Conservation (phyloP, 345 rosid species). For the Salix dunnii region DNA sequence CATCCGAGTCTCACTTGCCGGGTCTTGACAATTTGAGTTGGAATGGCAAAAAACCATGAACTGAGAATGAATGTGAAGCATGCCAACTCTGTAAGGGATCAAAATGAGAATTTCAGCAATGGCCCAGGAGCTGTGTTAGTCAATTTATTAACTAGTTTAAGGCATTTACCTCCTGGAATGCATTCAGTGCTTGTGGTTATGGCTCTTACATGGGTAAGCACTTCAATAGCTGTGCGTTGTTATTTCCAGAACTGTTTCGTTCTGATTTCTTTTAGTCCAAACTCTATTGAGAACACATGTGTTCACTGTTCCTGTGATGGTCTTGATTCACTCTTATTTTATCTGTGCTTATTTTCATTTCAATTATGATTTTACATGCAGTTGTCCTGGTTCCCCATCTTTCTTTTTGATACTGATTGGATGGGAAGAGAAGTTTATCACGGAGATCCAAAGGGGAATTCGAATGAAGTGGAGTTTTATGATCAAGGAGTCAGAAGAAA, state of each 20-base stretch:
- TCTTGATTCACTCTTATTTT: background rate
- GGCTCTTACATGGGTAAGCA: constrained; percentile 95
- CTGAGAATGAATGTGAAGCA: constrained; percentile 30
- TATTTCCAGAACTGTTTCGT: background rate
- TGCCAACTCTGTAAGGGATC: constrained; percentile 34
- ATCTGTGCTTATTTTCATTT: constrained; percentile 5
- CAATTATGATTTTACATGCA: constrained; percentile 37
- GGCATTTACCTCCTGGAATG: constrained; percentile 94
- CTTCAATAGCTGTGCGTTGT: background rate
- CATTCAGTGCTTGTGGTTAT: constrained; percentile 85
- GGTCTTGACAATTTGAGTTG: constrained; percentile 31
- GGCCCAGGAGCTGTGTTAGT: constrained; percentile 92
- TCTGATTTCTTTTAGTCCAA: background rate
- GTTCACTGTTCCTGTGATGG: background rate
- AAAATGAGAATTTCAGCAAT: constrained; percentile 52
- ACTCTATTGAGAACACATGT: background rate
- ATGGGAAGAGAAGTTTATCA: constrained; percentile 99
- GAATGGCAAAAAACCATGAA: constrained; percentile 35
- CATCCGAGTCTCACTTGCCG: constrained; percentile 32
- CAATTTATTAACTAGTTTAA: constrained; percentile 85
- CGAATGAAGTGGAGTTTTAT: constrained; percentile 52
- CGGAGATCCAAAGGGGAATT: constrained; percentile 75
- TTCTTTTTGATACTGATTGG: constrained; percentile 98
- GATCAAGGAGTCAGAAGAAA: constrained; percentile 90
- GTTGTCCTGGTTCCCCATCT: constrained; percentile 98